Evolutionary conservation across 2,329 filamentous ascomycete species (phyloP).

Genomic region (Aspergillus clavatus): DNA sequence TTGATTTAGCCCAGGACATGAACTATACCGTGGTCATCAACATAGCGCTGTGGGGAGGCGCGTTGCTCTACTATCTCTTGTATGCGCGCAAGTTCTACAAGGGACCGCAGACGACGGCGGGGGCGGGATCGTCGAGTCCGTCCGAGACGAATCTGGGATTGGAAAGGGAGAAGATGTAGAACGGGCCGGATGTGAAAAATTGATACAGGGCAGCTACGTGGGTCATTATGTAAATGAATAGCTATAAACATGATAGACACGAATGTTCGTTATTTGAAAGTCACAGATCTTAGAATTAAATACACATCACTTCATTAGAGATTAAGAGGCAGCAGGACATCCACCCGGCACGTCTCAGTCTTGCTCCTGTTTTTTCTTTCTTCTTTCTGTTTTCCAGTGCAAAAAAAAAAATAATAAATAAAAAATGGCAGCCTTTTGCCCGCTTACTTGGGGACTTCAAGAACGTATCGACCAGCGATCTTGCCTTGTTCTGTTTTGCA

Average conservation of each 20-base stretch:
- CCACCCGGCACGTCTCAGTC: too few relatives aligned
- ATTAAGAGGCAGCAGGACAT: too few relatives aligned
- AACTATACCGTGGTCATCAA: slow-evolving; percentile 61
- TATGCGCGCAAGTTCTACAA: slow-evolving; percentile 58
- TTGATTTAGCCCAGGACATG: slow-evolving; percentile 46
- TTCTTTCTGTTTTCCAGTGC: background rate
- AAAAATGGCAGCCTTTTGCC: background rate
- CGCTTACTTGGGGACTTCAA: slow-evolving; percentile 38
- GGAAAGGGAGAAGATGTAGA: background rate
- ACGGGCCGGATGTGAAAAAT: too few relatives aligned
- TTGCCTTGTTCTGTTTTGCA: slow-evolving; percentile 39
- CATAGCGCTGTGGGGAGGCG: slow-evolving; percentile 52
- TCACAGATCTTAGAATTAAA: too few relatives aligned
- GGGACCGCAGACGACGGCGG: slow-evolving; percentile 55
- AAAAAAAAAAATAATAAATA: too few relatives aligned
- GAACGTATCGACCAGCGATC: slow-evolving; percentile 42
- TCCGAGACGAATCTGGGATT: slow-evolving; percentile 4
- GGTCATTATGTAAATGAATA: too few relatives aligned
- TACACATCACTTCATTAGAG: too few relatives aligned
- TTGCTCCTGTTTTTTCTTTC: too few relatives aligned
- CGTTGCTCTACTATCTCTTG: slow-evolving; percentile 51
- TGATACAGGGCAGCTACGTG: too few relatives aligned
- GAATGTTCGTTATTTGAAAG: too few relatives aligned
- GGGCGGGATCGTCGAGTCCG: slow-evolving; percentile 16
- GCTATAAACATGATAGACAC: too few relatives aligned